A percentile compares a stretch with the other conserved stretches of the same genome.
phyloP scores from a whole-genome alignment of 2,329 filamentous ascomycete genomes.

The Phaeophleospora eucalypticola region DNA sequence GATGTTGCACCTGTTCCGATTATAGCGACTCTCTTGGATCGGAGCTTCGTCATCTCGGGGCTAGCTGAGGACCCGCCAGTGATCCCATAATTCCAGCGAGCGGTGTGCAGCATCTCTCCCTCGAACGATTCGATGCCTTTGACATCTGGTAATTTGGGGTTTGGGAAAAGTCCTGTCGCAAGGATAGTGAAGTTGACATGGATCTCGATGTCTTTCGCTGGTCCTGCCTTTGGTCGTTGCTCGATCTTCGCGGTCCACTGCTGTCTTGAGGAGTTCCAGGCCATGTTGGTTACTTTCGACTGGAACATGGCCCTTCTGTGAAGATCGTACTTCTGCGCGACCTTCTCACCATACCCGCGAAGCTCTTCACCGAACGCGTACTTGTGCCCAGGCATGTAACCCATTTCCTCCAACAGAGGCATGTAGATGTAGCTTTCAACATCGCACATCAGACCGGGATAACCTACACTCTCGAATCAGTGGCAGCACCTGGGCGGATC shows the following conservation, averaged over 20 bases:
- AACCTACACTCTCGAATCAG: slow-evolving; percentile 25
- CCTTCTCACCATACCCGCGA: slow-evolving; percentile 42
- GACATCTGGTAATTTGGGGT: slow-evolving; percentile 45
- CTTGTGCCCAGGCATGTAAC: slow-evolving; percentile 53
- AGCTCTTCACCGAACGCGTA: slow-evolving; percentile 47
- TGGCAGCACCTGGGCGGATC: slow-evolving; percentile 2
- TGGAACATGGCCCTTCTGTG: slow-evolving; percentile 45
- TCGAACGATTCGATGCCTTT: slow-evolving; percentile 37
- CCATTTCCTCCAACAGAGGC: slow-evolving; percentile 55
- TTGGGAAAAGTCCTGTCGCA: slow-evolving; percentile 40
- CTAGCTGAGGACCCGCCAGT: slow-evolving; percentile 37
- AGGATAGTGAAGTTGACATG: slow-evolving; percentile 39
- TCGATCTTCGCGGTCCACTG: slow-evolving; percentile 33
- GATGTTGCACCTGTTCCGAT: slow-evolving; percentile 43
- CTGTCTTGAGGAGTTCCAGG: slow-evolving; percentile 45
- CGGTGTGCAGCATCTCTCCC: slow-evolving; percentile 43
- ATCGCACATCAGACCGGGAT: slow-evolving; percentile 52
- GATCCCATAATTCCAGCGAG: slow-evolving; percentile 42
- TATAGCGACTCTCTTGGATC: slow-evolving; percentile 41
- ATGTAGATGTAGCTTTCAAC: slow-evolving; percentile 59
- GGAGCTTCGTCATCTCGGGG: slow-evolving; percentile 34
- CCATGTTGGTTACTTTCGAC: slow-evolving; percentile 39
- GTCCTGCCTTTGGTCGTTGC: slow-evolving; percentile 29
- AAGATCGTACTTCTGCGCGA: slow-evolving; percentile 45
- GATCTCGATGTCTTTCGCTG: slow-evolving; percentile 24